phyloP scores from a whole-genome alignment of 768 basidiomycete genomes.

The Pseudohyphozyma bogoriensis region DNA sequence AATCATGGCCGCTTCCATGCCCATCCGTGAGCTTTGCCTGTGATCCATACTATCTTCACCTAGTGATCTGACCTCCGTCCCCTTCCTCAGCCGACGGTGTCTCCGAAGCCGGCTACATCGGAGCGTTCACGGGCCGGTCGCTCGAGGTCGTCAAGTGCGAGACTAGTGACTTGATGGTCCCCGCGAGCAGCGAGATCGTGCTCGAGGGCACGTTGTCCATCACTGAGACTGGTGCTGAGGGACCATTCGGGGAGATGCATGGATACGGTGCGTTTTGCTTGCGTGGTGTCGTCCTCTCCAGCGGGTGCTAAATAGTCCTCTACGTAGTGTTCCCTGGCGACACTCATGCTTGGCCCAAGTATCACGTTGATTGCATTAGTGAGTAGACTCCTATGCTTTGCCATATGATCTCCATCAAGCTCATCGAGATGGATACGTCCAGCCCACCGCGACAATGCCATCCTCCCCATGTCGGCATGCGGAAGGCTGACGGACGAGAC shows the following conservation, averaged over 20 bases:
- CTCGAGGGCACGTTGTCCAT: background rate
- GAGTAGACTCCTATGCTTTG: too few relatives aligned
- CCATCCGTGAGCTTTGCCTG: background rate
- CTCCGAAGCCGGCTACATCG: conserved; percentile 1
- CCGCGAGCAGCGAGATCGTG: background rate
- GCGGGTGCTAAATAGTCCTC: background rate
- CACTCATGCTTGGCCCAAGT: background rate
- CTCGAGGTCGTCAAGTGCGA: conserved; percentile 4
- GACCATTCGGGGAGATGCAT: conserved; percentile 1
- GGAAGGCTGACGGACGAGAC: conserved; percentile 1
- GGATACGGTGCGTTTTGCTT: background rate
- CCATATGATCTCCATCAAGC: too few relatives aligned
- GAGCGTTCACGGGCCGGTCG: background rate
- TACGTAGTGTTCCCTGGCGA: background rate
- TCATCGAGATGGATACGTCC: too few relatives aligned
- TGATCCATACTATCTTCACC: background rate
- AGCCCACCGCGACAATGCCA: conserved; percentile 2
- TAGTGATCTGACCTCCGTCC: too few relatives aligned
- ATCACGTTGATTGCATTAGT: background rate
- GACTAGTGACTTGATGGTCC: background rate
- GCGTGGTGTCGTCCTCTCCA: background rate
- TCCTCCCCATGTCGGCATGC: conserved; percentile 5
- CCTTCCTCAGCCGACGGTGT: background rate
- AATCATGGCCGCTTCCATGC: conserved; percentile 1
- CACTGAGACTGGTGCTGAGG: background rate